These are phyloP conservation scores for Amanita exitialis DNA, from an alignment of 768 basidiomycete genomes.

Conservation along the genomic window DNA sequence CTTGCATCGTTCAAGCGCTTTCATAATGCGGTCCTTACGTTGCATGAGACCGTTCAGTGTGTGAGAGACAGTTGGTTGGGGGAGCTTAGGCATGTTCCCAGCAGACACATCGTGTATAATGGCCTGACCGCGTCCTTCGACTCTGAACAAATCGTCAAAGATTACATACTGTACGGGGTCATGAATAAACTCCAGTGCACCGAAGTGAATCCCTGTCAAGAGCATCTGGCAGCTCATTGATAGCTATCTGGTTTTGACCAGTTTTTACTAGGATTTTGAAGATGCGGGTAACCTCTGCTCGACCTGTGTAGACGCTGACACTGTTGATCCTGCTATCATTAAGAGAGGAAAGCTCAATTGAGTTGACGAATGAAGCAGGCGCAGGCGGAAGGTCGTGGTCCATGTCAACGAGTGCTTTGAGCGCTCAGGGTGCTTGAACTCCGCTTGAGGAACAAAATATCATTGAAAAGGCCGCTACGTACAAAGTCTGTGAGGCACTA, in stretches of 20 bases:
- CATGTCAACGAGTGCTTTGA: not conserved
- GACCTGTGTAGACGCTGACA: slow-evolving; percentile 24
- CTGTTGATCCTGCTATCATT: slow-evolving; percentile 21
- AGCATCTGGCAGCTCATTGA: too few relatives aligned
- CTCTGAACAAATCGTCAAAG: slow-evolving; percentile 16
- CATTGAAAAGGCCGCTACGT: too few relatives aligned
- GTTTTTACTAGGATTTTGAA: slow-evolving; percentile 11
- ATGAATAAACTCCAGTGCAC: not conserved
- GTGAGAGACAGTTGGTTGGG: slow-evolving; percentile 15
- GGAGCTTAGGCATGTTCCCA: slow-evolving; percentile 12
- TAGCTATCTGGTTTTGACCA: too few relatives aligned
- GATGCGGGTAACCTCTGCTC: slow-evolving; percentile 27
- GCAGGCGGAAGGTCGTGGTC: not conserved
- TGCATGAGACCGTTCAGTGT: slow-evolving; percentile 15
- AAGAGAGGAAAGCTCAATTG: slow-evolving; percentile 14
- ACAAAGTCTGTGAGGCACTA: too few relatives aligned
- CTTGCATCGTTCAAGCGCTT: slow-evolving; percentile 21
- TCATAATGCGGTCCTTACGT: slow-evolving; percentile 16
- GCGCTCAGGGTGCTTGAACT: too few relatives aligned
- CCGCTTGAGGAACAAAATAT: too few relatives aligned
- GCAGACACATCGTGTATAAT: slow-evolving; percentile 37
- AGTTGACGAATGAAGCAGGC: slow-evolving; percentile 2
- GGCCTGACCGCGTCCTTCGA: slow-evolving; percentile 33
- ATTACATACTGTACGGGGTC: not conserved
- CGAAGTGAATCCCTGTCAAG: too few relatives aligned